Base-by-base conservation (phyloP, 345 rosid species). In the Camelina laxa region DNA sequence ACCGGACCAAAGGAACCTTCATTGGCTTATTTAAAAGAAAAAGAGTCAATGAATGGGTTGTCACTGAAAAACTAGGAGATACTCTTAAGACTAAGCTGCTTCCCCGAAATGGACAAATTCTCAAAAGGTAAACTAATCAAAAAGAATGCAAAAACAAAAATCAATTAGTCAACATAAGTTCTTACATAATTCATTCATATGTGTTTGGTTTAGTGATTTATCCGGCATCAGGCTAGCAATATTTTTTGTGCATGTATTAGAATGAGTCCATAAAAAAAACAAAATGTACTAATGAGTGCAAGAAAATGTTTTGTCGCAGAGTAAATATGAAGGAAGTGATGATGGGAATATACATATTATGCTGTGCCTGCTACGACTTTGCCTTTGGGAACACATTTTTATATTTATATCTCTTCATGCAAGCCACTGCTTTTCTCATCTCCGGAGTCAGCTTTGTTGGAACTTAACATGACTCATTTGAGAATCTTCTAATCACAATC, bases 1-100 rank as follows among this genome's bases (percentile, higher is more conserved):
- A 86, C 65, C 76, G 89, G 15, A 82, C 87, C 10, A 86, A 84
- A 59, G 89, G 87, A 17, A 82, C 87, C 19, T 60, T 79, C 9
- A 86, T 90, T 22, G 77, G 77, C 19, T 31, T 73, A 55, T 44
- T 64, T n/a, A 70, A 73, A 73, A 64, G 77, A 20, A 63, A 20
- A 54, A 63, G 70, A 41, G 76, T 73, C 15, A 73, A 73, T 19
- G 76, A 73, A 73, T 73, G 76, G 69, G 70, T 63, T 39, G 76
- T 73, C 35, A 73, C 76, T 0, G 63, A 73, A 20, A 73, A 73
- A 20, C 5, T 55, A 44, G 77, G 77, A 64, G 96, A 87, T 53
- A 83, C 83, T n/a, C 69, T 86, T 60, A 85, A 70, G 74, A 61
- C 60, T 24, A 80, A 83, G 51, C 22, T 72, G 12, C 41, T 24